Evolutionary conservation across 2,329 filamentous ascomycete genomes (phyloP).

Genomic region (Ciborinia camelliae): DNA sequence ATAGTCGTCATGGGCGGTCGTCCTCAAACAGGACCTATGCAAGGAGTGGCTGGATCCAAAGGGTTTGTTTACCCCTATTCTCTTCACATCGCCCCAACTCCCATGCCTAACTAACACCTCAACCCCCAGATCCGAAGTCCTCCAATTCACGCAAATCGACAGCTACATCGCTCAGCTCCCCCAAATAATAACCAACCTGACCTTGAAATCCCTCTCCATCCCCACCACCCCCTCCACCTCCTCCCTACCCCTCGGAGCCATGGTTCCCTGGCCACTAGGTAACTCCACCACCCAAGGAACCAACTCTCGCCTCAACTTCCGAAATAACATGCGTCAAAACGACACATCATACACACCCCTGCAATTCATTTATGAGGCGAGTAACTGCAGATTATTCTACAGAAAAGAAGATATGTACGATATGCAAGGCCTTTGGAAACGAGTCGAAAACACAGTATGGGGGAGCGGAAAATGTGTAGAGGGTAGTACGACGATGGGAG

Average conservation of each 20-base stretch:
- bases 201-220: background rate
- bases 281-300: constrained; percentile 22
- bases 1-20: constrained; percentile 57
- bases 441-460: constrained; percentile 42
- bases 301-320: constrained; percentile 41
- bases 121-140: background rate
- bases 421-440: constrained; percentile 49
- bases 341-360: constrained; percentile 43
- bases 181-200: background rate
- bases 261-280: background rate
- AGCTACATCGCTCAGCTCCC: background rate
- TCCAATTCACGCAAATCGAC: background rate
- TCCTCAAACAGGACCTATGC: constrained; percentile 52
- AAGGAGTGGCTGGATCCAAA: constrained; percentile 60
- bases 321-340: constrained; percentile 38
- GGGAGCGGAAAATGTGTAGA: constrained; percentile 39
- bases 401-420: constrained; percentile 51
- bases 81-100: constrained; percentile 21
- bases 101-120: constrained; percentile 20
- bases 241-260: background rate
- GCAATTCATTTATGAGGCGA: constrained; percentile 59
- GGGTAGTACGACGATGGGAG: constrained; percentile 21
- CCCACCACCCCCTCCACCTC: background rate
- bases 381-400: constrained; percentile 59
- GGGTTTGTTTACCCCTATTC: constrained; percentile 40